These are phyloP conservation scores for Ogataea hybrid DNA, from an alignment of 1,139 yeast species.

Conservation along the genomic window DNA sequence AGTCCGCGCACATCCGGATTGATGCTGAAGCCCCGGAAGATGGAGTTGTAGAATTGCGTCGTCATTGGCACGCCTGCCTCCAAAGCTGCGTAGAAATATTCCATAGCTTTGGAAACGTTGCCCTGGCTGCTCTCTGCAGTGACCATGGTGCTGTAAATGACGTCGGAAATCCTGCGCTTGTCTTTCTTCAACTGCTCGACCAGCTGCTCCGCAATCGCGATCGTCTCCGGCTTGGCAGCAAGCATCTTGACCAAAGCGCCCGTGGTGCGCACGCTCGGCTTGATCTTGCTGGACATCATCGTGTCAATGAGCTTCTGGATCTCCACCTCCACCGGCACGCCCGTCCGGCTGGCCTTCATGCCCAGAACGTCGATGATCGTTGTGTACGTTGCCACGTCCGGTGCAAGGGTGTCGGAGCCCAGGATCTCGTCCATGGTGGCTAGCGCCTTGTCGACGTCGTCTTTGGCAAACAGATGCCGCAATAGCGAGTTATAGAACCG, in stretches of 20 bases:
- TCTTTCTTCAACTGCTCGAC: constrained; percentile 42
- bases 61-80: constrained; percentile 37
- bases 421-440: constrained; percentile 36
- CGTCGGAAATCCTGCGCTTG: constrained; percentile 36
- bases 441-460: constrained; percentile 35
- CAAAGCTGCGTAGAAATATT: constrained; percentile 45
- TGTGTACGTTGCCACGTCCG: constrained; percentile 69
- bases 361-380: constrained; percentile 56
- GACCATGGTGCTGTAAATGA: constrained; percentile 56
- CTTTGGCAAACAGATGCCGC: constrained; percentile 30
- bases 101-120: constrained; percentile 45
- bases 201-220: constrained; percentile 41
- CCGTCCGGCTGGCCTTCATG: constrained; percentile 42
- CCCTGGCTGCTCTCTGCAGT: constrained; percentile 57
- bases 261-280: constrained; percentile 49
- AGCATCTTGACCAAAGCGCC: constrained; percentile 59
- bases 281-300: constrained; percentile 42
- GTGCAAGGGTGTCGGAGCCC: constrained; percentile 40
- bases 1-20: constrained; percentile 20
- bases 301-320: constrained; percentile 39
- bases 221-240: constrained; percentile 44
- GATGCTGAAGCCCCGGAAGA: constrained; percentile 49
- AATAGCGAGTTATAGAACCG: constrained; percentile 42
- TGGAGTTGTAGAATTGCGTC: constrained; percentile 56
- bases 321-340: constrained; percentile 35